phyloP scores from a whole-genome alignment of 176 grass and related monocot species.

The Aegilops tauschii region DNA sequence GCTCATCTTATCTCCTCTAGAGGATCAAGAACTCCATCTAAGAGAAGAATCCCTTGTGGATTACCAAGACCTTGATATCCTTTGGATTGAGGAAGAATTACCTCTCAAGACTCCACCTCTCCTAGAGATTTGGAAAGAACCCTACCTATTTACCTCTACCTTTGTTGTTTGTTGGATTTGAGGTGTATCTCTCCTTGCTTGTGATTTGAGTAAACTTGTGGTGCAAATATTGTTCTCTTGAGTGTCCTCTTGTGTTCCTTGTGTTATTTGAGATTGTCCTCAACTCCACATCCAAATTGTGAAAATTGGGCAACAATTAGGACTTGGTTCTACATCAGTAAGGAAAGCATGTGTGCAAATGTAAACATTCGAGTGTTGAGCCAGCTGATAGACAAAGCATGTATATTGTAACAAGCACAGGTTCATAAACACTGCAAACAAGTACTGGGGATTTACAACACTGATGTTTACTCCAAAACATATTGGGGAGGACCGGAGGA shows the following conservation, averaged over 20 bases:
- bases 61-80: too few relatives aligned
- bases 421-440: conserved; percentile 32
- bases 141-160: neutral
- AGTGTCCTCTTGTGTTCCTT: neutral
- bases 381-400: neutral
- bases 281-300: neutral
- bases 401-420: conserved; percentile 14
- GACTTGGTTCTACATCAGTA: neutral
- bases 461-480: conserved; percentile 2
- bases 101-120: neutral
- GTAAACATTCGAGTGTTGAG: neutral
- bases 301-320: neutral
- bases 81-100: neutral
- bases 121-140: neutral
- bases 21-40: too few relatives aligned
- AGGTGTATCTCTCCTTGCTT: neutral
- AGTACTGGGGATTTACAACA: conserved; percentile 25
- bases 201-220: neutral
- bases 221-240: neutral
- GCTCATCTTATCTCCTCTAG: too few relatives aligned
- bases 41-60: too few relatives aligned
- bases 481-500: neutral
- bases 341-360: neutral
- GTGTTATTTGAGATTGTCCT: neutral
- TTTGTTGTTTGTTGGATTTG: neutral